phyloP scores from a whole-genome alignment of 352 stramenopile genomes.

The Peronosclerospora sorghi region DNA sequence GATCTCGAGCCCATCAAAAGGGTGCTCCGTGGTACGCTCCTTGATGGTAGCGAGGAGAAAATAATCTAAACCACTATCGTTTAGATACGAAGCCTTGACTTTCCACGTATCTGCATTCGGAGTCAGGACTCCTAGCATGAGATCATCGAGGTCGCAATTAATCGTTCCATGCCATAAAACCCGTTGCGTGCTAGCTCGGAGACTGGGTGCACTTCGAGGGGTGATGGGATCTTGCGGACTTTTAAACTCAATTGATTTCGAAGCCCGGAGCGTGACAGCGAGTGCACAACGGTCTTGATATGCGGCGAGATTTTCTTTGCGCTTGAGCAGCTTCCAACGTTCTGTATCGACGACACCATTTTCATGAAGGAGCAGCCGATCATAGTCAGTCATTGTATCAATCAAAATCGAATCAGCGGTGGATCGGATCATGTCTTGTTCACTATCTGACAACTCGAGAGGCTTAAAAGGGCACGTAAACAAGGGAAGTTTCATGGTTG shows the following conservation, averaged over 20 bases:
- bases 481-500: slow-evolving; percentile 26
- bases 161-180: slow-evolving; percentile 29
- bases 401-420: slow-evolving; percentile 15
- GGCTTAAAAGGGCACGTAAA: slow-evolving; percentile 23
- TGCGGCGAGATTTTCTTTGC: slow-evolving; percentile 32
- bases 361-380: slow-evolving; percentile 22
- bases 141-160: slow-evolving; percentile 33
- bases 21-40: slow-evolving; percentile 9
- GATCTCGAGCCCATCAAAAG: slow-evolving; percentile 24
- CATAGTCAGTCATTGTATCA: slow-evolving; percentile 31
- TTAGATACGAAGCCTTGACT: slow-evolving; percentile 35
- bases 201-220: slow-evolving; percentile 1
- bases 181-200: slow-evolving; percentile 7
- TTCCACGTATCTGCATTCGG: slow-evolving; percentile 27
- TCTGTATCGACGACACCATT: slow-evolving; percentile 28
- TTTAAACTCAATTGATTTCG: slow-evolving; percentile 4
- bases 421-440: slow-evolving; percentile 14
- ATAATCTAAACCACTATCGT: slow-evolving; percentile 24
- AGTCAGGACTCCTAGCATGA: slow-evolving; percentile 28
- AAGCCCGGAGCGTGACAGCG: slow-evolving; percentile 18
- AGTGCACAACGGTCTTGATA: slow-evolving; percentile 34
- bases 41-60: slow-evolving; percentile 19
- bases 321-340: slow-evolving; percentile 39
- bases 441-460: slow-evolving; percentile 12
- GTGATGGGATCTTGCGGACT: slow-evolving; percentile 9